Evolutionary conservation across 768 basidiomycete species (phyloP), one percentile per base, ranked within the genome.

Genomic region (Kondoa malvinella): DNA sequence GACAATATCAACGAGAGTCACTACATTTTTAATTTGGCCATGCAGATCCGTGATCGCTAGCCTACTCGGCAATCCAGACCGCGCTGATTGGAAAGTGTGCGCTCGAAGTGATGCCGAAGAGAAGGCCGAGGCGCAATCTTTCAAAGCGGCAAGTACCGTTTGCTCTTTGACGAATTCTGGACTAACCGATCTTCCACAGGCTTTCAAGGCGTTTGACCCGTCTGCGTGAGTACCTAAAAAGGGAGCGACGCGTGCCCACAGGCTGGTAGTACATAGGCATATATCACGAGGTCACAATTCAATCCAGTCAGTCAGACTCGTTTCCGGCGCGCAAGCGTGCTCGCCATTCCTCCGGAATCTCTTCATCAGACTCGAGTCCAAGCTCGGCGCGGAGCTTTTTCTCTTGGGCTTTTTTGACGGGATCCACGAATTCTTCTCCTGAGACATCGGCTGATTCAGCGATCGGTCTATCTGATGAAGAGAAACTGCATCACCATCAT

Each of bases 31-130:
- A 27, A 27, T 29, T 25, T 33, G 3, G 4, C 8, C 56, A 21
- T 30, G 61, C 74, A 96, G 94, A 77, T 85, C 87, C 77, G 89
- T 88, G 17, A 75, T 96, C 57, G 88, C 86, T 3, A 80, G 82
- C 34, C 77, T 96, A n/a, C 74, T 97, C 66, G 84, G 81, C 17
- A 83, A 84, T 66, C 85, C 86, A 1, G 84, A 90, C 25, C 82
- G 94, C 60, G 79, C 87, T 64, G 92, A 97, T 74, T 99, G 94
- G 94, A 94, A 90, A 76, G 83, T 81, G 0, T 99, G 94, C 75
- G 80, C 82, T 73, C 82, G 89, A 70, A 78, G 85, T 8, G 90
- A 94, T 68, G 87, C 85, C 16, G 88, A 91, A 73, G 94, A 97
- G 74, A 86, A 80, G 74, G 83, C 82, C 12, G 94, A 97, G 76